Percentiles rank a stretch among this genome's conserved stretches.
These are phyloP conservation scores for Penicillium ochrochloron DNA, from an alignment of 495 filamentous ascomycete species.

Conservation along the genomic window DNA sequence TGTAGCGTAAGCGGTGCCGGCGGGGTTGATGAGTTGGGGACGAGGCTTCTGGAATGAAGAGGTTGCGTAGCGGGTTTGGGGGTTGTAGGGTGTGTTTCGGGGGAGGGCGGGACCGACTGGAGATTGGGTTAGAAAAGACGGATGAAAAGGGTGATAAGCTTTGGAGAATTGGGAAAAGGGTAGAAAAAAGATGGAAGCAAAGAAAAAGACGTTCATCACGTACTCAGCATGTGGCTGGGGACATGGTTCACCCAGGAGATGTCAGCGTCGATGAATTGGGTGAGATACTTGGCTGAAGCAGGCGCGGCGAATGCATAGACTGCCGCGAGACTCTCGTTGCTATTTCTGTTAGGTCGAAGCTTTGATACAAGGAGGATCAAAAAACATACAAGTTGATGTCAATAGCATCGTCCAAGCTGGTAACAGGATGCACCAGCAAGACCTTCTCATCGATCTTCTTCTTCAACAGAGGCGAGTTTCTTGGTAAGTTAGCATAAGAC, in stretches of 20 bases:
- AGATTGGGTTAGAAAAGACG: neutral
- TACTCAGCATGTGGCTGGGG: slow-evolving; percentile 49
- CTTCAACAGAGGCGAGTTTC: slow-evolving; percentile 32
- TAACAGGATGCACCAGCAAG: slow-evolving; percentile 43
- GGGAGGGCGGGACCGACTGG: slow-evolving; percentile 49
- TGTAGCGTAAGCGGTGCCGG: slow-evolving; percentile 15
- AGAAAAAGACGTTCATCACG: neutral
- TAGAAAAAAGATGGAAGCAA: neutral
- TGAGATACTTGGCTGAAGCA: slow-evolving; percentile 54
- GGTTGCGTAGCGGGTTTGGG: slow-evolving; percentile 43
- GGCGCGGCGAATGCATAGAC: slow-evolving; percentile 55
- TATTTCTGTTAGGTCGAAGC: slow-evolving; percentile 7
- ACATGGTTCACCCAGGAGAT: slow-evolving; percentile 57
- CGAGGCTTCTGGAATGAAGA: slow-evolving; percentile 44
- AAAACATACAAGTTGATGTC: slow-evolving; percentile 39
- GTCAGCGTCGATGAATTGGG: slow-evolving; percentile 53
- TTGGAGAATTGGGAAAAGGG: neutral
- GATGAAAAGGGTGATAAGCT: no score
- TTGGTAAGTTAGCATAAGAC: slow-evolving; percentile 12
- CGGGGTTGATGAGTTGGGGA: slow-evolving; percentile 41
- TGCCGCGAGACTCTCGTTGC: slow-evolving; percentile 42
- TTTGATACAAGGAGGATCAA: no score
- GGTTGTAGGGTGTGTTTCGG: slow-evolving; percentile 26
- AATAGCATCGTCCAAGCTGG: slow-evolving; percentile 52
- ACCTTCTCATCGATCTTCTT: slow-evolving; percentile 40